Percentiles rank a stretch among this genome's conserved stretches.
phyloP scores from a whole-genome alignment of 345 rosid genomes.

The Excoecaria cochinchinensis region DNA sequence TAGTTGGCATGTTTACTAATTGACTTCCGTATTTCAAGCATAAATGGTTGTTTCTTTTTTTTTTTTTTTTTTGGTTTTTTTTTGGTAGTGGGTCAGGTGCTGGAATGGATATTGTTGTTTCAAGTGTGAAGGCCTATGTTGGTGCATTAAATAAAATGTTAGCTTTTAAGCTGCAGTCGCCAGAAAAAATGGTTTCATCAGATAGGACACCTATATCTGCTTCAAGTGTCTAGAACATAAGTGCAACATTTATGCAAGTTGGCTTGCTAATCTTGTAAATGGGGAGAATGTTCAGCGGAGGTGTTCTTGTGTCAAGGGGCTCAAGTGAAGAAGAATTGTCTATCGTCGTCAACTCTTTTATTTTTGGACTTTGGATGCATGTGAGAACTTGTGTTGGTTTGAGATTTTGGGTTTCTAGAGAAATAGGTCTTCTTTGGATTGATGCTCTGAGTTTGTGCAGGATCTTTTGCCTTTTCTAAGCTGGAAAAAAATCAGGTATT shows the following conservation, averaged over 20 bases:
- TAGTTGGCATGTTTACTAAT: background rate
- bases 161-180: slow-evolving; percentile 46
- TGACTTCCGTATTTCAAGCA: background rate
- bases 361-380: background rate
- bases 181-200: slow-evolving; percentile 24
- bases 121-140: slow-evolving; percentile 85
- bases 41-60: background rate
- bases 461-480: no score
- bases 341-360: background rate
- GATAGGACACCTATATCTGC: slow-evolving; percentile 38
- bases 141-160: slow-evolving; percentile 90
- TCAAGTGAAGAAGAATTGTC: background rate
- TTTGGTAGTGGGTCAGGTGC: slow-evolving; percentile 76
- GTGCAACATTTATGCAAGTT: background rate
- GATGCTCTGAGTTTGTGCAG: no score
- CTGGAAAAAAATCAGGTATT: no score
- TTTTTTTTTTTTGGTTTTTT: background rate
- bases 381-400: background rate
- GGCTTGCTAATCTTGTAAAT: background rate
- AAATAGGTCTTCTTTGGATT: background rate
- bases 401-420: background rate
- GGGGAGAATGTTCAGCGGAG: background rate
- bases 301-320: background rate
- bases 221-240: slow-evolving; percentile 23
- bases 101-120: slow-evolving; percentile 83